Base-by-base conservation (phyloP, 306 rosid species). In the Pyrus betulifolia region DNA sequence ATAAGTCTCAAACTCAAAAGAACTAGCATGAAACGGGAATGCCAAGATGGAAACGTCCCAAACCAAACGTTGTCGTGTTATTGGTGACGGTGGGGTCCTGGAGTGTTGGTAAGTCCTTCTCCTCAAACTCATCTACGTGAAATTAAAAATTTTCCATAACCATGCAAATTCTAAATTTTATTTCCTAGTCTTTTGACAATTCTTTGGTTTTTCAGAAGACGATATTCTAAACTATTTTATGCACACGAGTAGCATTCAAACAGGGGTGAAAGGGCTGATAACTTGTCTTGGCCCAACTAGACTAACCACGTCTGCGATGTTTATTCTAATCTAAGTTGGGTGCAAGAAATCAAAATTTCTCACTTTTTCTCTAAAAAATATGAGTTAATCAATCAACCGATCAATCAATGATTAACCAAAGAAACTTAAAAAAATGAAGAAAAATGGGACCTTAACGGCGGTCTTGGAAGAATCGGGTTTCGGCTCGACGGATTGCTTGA, bases 401-500 rank as follows among this genome's bases (percentile, higher is more conserved):
- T 6, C 8, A 33, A 35, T 35, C 40, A 6, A 35, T 6, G 40
- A 6, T 35, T 35, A 35, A 6, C 40, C 8, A 35, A 35, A 4
- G 45, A 72, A 35, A 5, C 17, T 45, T 28, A 19, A 3, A 6
- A 6, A 8, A 35, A 22, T 31, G 8, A n/a, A 77, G 15, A 23
- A 51, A 2, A 67, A 5, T 69, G 33, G 69, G 35, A 93, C 98
- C 94, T 91, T 91, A 65, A 87, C 85, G 13, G 69, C 59, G 14
- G 77, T 60, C 85, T 90, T 93, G 63, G 95, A 14, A 8, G 88
- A 13, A 70, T 91, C 91, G 71, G 71, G 40, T 21, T 68, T 80
- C 69, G 93, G 96, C 72, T 83, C 93, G 6, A 85, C 96, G 8
- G 97, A 85, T 64, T 84, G 91, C 76, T 93, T 84, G 83, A 93